Conservation (phyloP, 176 grass and related monocot genomes). For the Avena eriantha region DNA sequence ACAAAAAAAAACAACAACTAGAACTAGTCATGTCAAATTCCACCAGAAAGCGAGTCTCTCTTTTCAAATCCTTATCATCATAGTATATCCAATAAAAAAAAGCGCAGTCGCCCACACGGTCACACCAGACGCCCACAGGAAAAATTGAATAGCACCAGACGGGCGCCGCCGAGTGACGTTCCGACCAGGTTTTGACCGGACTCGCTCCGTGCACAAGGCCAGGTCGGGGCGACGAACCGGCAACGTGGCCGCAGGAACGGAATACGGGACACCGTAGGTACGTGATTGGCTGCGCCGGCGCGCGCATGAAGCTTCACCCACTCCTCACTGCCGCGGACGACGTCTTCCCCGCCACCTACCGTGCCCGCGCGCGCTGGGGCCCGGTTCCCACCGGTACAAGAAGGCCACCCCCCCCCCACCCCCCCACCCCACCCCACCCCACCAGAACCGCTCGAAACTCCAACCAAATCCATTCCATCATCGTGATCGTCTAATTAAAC, state of each 20-base stretch:
- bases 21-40: slow-evolving; percentile 10
- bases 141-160: background rate
- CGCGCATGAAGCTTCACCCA: background rate
- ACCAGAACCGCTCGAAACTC: background rate
- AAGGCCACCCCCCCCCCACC: background rate
- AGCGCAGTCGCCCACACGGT: background rate
- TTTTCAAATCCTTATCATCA: background rate
- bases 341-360: background rate
- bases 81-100: background rate
- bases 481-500: background rate
- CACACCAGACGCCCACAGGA: background rate
- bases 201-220: slow-evolving; percentile 31
- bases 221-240: no score
- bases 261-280: background rate
- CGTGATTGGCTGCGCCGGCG: background rate
- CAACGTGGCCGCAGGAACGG: background rate
- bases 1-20: background rate
- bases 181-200: background rate
- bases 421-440: background rate
- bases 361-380: no score
- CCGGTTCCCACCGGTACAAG: slow-evolving; percentile 8
- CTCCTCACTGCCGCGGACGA: background rate
- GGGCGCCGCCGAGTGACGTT: background rate
- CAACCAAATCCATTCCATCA: slow-evolving; percentile 18
- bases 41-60: background rate